Conservation (phyloP, 768 basidiomycete genomes). For the Serpula lacrymans region DNA sequence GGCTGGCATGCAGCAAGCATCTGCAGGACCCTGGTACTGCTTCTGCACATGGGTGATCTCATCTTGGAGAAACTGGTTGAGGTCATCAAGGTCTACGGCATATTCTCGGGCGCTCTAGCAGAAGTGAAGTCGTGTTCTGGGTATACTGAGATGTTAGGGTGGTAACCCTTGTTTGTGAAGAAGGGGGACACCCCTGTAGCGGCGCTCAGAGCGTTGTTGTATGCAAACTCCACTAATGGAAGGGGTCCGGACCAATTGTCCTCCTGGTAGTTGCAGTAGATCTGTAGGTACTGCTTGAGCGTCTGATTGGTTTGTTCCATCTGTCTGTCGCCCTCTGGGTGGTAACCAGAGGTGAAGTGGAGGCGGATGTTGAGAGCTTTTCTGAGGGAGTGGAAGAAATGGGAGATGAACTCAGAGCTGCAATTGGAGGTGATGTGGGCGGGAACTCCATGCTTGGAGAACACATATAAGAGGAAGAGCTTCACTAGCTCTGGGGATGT, state of each 20-base stretch:
- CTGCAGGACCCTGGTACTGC: conserved; percentile 9
- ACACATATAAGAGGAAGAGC: conserved; percentile 10
- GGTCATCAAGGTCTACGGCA: conserved; percentile 15
- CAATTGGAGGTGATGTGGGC: too few relatives aligned
- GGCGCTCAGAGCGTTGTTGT: conserved; percentile 24
- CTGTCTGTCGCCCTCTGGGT: conserved; percentile 20
- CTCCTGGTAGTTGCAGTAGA: conserved; percentile 25
- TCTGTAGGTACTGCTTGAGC: conserved; percentile 24
- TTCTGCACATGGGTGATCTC: conserved; percentile 15
- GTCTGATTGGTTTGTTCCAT: conserved; percentile 18
- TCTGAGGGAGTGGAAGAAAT: conserved; percentile 27
- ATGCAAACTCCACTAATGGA: conserved; percentile 29
- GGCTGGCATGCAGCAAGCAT: conserved; percentile 4
- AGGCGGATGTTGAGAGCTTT: conserved; percentile 20
- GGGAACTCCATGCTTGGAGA: conserved; percentile 22
- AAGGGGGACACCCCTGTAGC: conserved; percentile 31
- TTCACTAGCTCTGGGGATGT: conserved; percentile 8
- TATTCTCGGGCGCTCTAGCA: conserved; percentile 14
- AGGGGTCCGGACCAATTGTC: conserved; percentile 32
- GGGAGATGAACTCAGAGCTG: conserved; percentile 30
- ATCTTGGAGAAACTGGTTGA: conserved; percentile 13
- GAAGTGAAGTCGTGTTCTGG: conserved; percentile 12
- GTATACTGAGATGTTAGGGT: conserved; percentile 18
- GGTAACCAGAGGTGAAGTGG: conserved; percentile 21
- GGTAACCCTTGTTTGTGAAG: conserved; percentile 26